A percentile compares a stretch with the other conserved stretches of the same genome.
These are phyloP conservation scores for Fusarium sp. DNA, from an alignment of 2,329 filamentous ascomycete genomes.

Conservation along the genomic window DNA sequence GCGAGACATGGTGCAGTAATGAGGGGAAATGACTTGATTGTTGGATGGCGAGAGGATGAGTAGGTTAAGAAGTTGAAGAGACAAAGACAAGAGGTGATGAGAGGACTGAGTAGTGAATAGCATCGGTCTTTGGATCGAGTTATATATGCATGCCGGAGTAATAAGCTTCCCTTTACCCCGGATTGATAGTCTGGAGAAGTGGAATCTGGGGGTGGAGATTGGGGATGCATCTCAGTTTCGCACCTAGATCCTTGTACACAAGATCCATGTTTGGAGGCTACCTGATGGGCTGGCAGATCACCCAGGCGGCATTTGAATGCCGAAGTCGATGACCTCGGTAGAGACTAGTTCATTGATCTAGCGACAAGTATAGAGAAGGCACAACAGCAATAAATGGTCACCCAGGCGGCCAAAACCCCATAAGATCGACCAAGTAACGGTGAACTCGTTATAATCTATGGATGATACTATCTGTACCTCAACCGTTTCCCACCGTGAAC, in stretches of 20 bases:
- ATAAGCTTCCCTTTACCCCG: conserved; percentile 14
- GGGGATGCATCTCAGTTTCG: neutral
- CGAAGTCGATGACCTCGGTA: neutral
- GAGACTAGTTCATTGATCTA: neutral
- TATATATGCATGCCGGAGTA: neutral
- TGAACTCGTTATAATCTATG: neutral
- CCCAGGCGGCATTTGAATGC: neutral
- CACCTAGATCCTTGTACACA: neutral
- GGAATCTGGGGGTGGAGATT: neutral
- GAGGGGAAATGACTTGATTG: neutral
- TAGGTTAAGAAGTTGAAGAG: neutral
- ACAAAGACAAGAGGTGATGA: neutral
- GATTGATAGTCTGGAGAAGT: conserved; percentile 7
- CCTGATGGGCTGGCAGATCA: neutral
- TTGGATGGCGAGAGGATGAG: neutral
- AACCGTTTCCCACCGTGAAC: neutral
- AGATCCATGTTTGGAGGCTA: neutral
- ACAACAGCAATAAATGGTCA: neutral
- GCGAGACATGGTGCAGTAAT: conserved; percentile 20
- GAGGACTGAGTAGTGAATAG: neutral
- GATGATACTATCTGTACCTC: neutral
- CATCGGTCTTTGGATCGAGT: neutral
- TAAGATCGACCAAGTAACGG: neutral
- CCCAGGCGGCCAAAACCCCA: neutral
- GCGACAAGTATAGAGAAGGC: too few species aligned